A percentile compares a stretch with the other conserved stretches of the same genome.
phyloP scores from a whole-genome alignment of 768 basidiomycete species.

The Russula sp. region DNA sequence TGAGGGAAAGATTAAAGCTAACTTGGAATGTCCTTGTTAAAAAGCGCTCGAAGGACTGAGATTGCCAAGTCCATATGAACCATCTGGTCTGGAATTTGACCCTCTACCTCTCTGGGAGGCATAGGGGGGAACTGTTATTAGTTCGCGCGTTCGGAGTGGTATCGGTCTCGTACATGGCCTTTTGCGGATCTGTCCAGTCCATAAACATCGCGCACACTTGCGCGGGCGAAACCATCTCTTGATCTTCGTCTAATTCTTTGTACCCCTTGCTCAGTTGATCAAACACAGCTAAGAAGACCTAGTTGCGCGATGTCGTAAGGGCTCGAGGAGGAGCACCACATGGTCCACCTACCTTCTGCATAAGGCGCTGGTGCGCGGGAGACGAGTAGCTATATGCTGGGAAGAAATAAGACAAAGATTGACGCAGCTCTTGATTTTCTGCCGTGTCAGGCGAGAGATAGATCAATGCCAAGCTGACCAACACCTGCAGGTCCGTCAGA shows the following conservation, averaged over 20 bases:
- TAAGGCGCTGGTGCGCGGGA: conserved; percentile 63
- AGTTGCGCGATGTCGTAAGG: conserved; percentile 1
- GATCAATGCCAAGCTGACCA: conserved; percentile 49
- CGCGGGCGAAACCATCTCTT: conserved; percentile 67
- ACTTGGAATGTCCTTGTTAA: conserved; percentile 54
- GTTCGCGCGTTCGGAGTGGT: background rate
- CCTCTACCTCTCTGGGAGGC: conserved; percentile 41
- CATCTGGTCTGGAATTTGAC: conserved; percentile 40
- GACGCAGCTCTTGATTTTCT: conserved; percentile 79
- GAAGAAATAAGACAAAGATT: conserved; percentile 85
- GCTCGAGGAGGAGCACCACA: background rate
- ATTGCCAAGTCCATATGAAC: conserved; percentile 57
- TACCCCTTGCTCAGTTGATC: conserved; percentile 56
- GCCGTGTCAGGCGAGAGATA: conserved; percentile 81
- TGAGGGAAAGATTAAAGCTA: conserved; percentile 32
- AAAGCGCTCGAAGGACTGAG: conserved; percentile 49
- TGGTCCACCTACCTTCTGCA: conserved; percentile 56
- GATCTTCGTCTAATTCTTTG: conserved; percentile 64
- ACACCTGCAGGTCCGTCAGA: conserved; percentile 38
- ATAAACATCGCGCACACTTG: conserved; percentile 78
- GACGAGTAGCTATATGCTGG: conserved; percentile 85
- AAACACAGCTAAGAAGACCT: conserved; percentile 74
- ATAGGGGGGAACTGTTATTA: conserved; percentile 4
- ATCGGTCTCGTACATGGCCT: conserved; percentile 51
- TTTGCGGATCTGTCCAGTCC: conserved; percentile 87